phyloP scores from a whole-genome alignment of 345 rosid genomes.

The Citrus unshiu region DNA sequence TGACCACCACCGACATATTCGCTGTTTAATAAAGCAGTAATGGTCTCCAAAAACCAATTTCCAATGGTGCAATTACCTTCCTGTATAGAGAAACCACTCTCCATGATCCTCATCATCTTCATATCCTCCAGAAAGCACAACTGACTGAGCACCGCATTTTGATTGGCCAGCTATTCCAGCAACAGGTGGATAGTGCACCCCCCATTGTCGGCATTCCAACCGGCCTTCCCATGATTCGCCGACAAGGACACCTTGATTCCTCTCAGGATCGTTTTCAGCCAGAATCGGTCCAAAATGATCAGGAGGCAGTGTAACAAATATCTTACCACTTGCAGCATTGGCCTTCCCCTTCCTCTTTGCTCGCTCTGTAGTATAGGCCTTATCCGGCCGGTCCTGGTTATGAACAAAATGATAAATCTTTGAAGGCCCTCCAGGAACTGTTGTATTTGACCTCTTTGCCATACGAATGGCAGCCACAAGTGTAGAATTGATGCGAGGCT shows the following conservation, averaged over 20 bases:
- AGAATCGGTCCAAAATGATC: conserved; percentile 73
- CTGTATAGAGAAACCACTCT: conserved; percentile 82
- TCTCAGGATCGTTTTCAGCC: conserved; percentile 59
- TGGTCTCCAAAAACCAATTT: background rate
- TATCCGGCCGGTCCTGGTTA: conserved; percentile 54
- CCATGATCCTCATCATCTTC: conserved; percentile 80
- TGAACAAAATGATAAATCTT: conserved; percentile 39
- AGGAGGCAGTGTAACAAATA: conserved; percentile 50
- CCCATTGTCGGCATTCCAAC: conserved; percentile 70
- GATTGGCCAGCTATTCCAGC: conserved; percentile 69
- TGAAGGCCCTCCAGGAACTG: conserved; percentile 14
- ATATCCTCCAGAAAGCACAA: conserved; percentile 70
- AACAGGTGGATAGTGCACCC: conserved; percentile 59
- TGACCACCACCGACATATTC: background rate
- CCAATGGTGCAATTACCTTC: conserved; percentile 37
- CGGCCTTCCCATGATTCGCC: conserved; percentile 65
- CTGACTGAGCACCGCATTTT: conserved; percentile 55
- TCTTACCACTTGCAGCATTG: conserved; percentile 72
- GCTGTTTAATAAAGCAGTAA: background rate
- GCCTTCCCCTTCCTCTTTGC: conserved; percentile 53
- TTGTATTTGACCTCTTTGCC: conserved; percentile 42
- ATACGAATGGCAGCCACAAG: conserved; percentile 54
- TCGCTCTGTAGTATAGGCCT: conserved; percentile 55
- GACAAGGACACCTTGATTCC: conserved; percentile 63
- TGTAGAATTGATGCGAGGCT: conserved; percentile 53